Base-by-base conservation (phyloP, 78 protist species). In the Kipferlia bialata region DNA sequence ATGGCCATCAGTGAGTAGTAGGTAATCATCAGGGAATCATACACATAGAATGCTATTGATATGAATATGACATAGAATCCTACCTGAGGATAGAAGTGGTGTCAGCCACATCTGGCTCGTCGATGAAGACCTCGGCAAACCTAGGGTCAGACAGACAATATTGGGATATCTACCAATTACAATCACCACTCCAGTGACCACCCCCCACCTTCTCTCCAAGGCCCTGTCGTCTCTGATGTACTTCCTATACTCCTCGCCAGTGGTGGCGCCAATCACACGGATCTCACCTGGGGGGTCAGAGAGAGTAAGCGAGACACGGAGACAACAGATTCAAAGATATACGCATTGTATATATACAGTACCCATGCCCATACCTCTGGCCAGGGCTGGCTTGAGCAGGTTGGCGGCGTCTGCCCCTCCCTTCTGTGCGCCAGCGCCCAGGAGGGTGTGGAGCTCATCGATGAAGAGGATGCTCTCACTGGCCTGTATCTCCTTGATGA, bases 181-280 rank as follows among this genome's bases (percentile, higher is more conserved):
- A n/a, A n/a, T n/a, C 34, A 17, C 13, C 33, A 59, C 64, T 17
- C 64, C 64, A 13, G 13, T 16, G 16, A 13, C 34, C 34, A 33
- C 34, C 34, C 13, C 13, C 34, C 34, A 33, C n/a, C n/a, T n/a
- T 1, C 98, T 82, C 68, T 84, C 98, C 32, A 94, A 85, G 20
- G 99, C 98, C 31, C 93, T 83, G 73, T 94, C 99, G 75, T 90
- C 88, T 81, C 93, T 98, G 39, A 96, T 78, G 71, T 92, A 66
- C 79, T 88, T 64, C 18, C 92, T 51, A 79, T 93, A 96, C 77
- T 96, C 99, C 26, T 79, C 86, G 29, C 83, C 64, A 2, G 99
- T 96, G 2, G 99, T 96, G 2, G 99, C 99, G 32, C 99, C 99
- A 34, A 93, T 87, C 82, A 91, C 85, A 3, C 91, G 83, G 26